Evolutionary conservation across 805 yeast species (phyloP).

Genomic region (Yamadazyma endophytica): DNA sequence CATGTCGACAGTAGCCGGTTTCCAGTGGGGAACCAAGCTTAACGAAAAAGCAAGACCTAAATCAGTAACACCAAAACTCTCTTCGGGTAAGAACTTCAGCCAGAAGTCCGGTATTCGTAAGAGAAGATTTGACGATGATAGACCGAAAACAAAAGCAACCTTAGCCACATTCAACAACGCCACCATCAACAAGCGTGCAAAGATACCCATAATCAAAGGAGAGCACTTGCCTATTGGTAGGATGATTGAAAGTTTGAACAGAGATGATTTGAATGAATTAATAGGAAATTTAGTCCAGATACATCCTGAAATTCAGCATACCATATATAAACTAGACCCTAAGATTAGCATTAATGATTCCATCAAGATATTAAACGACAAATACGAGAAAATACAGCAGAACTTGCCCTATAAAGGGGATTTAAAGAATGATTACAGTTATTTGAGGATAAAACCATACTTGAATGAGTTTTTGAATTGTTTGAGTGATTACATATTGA

Average conservation of each 20-base stretch:
- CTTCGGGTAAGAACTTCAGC: neutral
- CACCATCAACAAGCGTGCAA: conserved; percentile 23
- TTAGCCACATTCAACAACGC: conserved; percentile 1
- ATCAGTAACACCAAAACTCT: no score
- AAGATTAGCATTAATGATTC: conserved; percentile 53
- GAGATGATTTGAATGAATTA: conserved; percentile 48
- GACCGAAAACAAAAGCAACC: neutral
- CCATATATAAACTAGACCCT: conserved; percentile 52
- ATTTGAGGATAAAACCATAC: conserved; percentile 62
- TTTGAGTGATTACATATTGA: conserved; percentile 69
- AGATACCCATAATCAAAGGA: conserved; percentile 47
- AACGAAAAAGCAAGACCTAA: conserved; percentile 8
- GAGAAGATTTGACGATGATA: conserved; percentile 15
- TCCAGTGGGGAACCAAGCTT: conserved; percentile 22
- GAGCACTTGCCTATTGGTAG: conserved; percentile 60
- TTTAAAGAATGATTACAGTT: conserved; percentile 68
- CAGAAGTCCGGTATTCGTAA: conserved; percentile 6
- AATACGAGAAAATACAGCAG: conserved; percentile 40
- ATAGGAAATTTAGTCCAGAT: conserved; percentile 48
- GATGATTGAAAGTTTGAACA: conserved; percentile 65
- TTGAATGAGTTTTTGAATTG: conserved; percentile 68
- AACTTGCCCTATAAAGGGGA: conserved; percentile 77
- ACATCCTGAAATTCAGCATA: conserved; percentile 59
- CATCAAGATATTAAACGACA: conserved; percentile 43
- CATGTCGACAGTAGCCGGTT: conserved; percentile 22